Conservation (phyloP, 177 flowering plant genomes). For the Vitis hybrid region DNA sequence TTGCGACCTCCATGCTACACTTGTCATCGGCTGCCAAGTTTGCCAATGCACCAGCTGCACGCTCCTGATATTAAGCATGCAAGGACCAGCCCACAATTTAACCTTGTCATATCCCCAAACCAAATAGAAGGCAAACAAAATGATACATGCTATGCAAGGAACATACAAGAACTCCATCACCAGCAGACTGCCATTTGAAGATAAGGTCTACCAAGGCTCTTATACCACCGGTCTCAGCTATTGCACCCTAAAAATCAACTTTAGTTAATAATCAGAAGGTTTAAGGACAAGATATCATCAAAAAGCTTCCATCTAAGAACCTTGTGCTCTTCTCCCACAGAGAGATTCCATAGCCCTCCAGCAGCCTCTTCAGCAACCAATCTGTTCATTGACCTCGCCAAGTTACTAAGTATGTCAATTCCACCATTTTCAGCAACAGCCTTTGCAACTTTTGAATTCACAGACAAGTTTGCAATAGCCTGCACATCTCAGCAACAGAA, state of each 20-base stretch:
- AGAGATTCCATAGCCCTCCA: conserved; percentile 98
- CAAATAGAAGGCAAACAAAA: conserved; percentile 1
- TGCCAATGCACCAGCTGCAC: conserved; percentile 98
- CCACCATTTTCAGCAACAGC: conserved; percentile 98
- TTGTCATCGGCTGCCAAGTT: conserved; percentile 99
- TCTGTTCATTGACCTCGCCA: conserved; percentile 93
- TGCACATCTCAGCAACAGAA: conserved; percentile 19
- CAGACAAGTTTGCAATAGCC: conserved; percentile 98
- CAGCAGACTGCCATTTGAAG: conserved; percentile 88
- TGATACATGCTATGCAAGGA: not conserved
- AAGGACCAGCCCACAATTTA: not conserved
- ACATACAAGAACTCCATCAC: conserved; percentile 94
- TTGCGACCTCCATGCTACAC: conserved; percentile 93
- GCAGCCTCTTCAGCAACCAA: conserved; percentile 99
- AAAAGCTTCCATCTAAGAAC: conserved; percentile 27
- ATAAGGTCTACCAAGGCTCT: conserved; percentile 93
- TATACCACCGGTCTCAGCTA: conserved; percentile 94
- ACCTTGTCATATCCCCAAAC: conserved; percentile 4
- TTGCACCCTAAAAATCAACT: conserved; percentile 61
- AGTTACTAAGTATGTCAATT: conserved; percentile 70
- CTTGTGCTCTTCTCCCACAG: conserved; percentile 99
- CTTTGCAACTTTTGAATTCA: conserved; percentile 89
- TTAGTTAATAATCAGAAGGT: conserved; percentile 1
- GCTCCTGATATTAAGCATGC: conserved; percentile 59
- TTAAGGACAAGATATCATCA: not conserved